Conservation (phyloP, 78 protist species). For the Dictyostelium discoideum region DNA sequence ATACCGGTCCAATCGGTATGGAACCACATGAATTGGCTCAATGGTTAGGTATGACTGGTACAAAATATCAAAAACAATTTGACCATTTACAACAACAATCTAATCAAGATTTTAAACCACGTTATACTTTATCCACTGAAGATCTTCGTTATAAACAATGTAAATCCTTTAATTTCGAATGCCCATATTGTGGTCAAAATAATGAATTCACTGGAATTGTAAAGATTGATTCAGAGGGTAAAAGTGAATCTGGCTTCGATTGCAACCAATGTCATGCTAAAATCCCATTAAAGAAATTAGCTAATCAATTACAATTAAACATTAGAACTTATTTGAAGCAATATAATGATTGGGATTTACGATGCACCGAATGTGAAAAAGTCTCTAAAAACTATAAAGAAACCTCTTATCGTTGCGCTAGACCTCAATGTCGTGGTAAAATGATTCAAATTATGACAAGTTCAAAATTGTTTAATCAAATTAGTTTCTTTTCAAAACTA, state of each 20-base stretch:
- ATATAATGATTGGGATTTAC: conserved; percentile 25
- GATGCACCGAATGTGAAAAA: conserved; percentile 37
- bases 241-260: conserved; percentile 17
- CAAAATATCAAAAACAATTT: conserved; percentile 27
- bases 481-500: conserved; percentile 15
- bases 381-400: conserved; percentile 19
- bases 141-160: conserved; percentile 35
- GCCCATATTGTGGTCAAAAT: background rate
- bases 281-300: background rate
- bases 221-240: background rate
- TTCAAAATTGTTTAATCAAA: conserved; percentile 10
- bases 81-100: background rate
- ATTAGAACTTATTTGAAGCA: conserved; percentile 10
- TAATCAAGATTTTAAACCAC: background rate
- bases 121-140: background rate
- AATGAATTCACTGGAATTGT: background rate
- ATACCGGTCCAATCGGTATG: conserved; percentile 1
- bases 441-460: background rate
- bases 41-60: conserved; percentile 49
- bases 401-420: background rate
- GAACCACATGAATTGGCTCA: conserved; percentile 36
- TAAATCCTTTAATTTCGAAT: background rate
- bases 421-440: conserved; percentile 22
- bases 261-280: background rate
- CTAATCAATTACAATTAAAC: conserved; percentile 7